Evolutionary conservation across 495 filamentous ascomycete species (phyloP).

Genomic region (Penicillium desertorum): DNA sequence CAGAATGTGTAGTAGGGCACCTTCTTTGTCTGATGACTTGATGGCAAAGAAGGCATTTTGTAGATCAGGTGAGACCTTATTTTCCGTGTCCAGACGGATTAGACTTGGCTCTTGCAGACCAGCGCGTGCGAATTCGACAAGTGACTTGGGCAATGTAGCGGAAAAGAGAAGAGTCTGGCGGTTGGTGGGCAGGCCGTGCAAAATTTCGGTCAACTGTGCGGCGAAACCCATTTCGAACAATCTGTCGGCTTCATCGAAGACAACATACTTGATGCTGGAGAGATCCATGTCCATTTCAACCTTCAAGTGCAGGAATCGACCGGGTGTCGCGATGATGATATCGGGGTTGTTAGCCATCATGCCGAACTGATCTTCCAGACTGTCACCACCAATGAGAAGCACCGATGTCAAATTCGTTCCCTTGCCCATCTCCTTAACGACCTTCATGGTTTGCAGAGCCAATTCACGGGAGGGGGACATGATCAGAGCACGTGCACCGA

Average conservation of each 20-base stretch:
- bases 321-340: constrained; percentile 93
- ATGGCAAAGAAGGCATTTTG: constrained; percentile 92
- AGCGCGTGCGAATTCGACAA: constrained; percentile 94
- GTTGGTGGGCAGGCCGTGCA: constrained; percentile 77
- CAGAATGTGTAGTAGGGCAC: constrained; percentile 81
- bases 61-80: constrained; percentile 91
- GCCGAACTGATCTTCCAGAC: constrained; percentile 91
- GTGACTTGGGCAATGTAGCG: constrained; percentile 85
- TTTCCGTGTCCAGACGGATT: constrained; percentile 87
- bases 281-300: constrained; percentile 93
- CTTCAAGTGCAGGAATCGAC: constrained; percentile 91
- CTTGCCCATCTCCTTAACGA: constrained; percentile 87
- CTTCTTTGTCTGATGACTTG: constrained; percentile 90
- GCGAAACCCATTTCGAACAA: constrained; percentile 99
- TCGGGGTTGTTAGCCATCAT: constrained; percentile 93
- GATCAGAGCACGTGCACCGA: constrained; percentile 82
- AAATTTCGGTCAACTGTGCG: constrained; percentile 86
- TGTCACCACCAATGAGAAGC: constrained; percentile 91
- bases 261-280: constrained; percentile 81
- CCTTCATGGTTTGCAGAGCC: constrained; percentile 91
- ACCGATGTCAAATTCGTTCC: constrained; percentile 89
- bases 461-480: constrained; percentile 90
- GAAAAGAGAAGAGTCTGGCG: constrained; percentile 94
- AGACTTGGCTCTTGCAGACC: constrained; percentile 87
- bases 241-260: constrained; percentile 96